Conservation (phyloP, 805 yeast genomes). For the Ogataea minuta region DNA sequence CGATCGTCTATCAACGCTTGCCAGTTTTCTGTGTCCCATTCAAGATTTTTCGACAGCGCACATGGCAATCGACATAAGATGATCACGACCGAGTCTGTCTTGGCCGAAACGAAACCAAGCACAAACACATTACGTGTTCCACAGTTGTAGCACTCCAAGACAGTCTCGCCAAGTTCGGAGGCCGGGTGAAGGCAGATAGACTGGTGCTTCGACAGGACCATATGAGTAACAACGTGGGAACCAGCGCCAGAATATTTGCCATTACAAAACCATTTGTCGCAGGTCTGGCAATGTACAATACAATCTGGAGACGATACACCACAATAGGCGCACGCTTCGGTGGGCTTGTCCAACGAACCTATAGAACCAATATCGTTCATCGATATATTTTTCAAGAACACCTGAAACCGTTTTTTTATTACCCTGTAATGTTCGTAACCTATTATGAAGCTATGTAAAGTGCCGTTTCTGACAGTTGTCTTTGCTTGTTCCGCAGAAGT, state of each 20-base stretch:
- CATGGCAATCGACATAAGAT: slow-evolving; percentile 87
- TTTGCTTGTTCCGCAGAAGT: slow-evolving; percentile 5
- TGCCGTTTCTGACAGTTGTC: slow-evolving; percentile 5
- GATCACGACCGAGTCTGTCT: slow-evolving; percentile 81
- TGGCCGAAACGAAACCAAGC: slow-evolving; percentile 85
- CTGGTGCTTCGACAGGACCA: slow-evolving; percentile 78
- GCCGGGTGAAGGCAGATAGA: slow-evolving; percentile 72
- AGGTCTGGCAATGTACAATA: slow-evolving; percentile 72
- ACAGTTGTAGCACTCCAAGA: slow-evolving; percentile 87
- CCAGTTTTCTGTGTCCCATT: slow-evolving; percentile 91
- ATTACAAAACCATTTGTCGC: slow-evolving; percentile 90
- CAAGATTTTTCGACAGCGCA: slow-evolving; percentile 67
- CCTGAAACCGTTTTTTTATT: slow-evolving; percentile 8
- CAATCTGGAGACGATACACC: slow-evolving; percentile 63
- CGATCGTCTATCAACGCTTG: slow-evolving; percentile 80
- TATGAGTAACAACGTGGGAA: slow-evolving; percentile 83
- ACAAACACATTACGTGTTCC: slow-evolving; percentile 78
- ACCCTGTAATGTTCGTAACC: slow-evolving; percentile 1
- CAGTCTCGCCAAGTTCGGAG: slow-evolving; percentile 82
- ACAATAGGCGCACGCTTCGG: slow-evolving; percentile 60
- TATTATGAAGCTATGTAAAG: slow-evolving; percentile 7
- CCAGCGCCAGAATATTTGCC: slow-evolving; percentile 51
- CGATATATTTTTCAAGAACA: slow-evolving; percentile 9
- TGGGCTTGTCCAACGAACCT: not conserved
- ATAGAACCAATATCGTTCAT: slow-evolving; percentile 16